Conservation (phyloP, 768 basidiomycete genomes). For the Hygrophorus pudorinus region DNA sequence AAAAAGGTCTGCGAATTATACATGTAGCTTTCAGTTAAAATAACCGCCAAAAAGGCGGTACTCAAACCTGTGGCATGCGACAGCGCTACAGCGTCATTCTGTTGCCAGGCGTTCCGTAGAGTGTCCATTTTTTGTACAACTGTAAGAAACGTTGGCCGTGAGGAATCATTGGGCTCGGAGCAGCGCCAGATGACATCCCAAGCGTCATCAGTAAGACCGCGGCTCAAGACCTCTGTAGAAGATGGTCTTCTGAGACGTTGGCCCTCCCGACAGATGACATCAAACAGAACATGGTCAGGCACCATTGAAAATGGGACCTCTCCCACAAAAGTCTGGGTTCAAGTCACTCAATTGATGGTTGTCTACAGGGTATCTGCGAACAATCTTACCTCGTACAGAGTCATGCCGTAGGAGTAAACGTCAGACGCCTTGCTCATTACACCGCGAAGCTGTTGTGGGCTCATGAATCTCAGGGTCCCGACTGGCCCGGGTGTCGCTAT, state of each 20-base stretch:
- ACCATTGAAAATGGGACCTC: not conserved
- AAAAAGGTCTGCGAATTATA: not conserved
- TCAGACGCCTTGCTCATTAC: not conserved
- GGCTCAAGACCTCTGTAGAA: not conserved
- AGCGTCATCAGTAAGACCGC: not conserved
- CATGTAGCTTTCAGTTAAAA: not conserved
- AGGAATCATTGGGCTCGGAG: not conserved
- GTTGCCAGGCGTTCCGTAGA: not conserved
- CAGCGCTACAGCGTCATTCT: not conserved
- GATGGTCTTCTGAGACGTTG: not conserved
- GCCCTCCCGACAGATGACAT: not conserved
- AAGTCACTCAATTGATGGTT: not conserved
- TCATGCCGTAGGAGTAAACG: not conserved
- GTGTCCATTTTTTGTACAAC: not conserved
- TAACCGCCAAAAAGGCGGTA: not conserved
- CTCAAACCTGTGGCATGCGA: not conserved
- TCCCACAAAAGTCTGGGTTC: not conserved
- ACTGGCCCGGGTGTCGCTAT: not conserved
- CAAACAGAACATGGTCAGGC: not conserved
- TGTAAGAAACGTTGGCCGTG: not conserved
- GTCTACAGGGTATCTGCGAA: not conserved
- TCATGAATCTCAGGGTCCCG: conserved; percentile 1
- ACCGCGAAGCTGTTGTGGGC: not conserved
- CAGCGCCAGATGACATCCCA: not conserved
- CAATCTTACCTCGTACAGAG: not conserved